Conservation (phyloP, 441 rosid genomes). For the Geranium incanum region DNA sequence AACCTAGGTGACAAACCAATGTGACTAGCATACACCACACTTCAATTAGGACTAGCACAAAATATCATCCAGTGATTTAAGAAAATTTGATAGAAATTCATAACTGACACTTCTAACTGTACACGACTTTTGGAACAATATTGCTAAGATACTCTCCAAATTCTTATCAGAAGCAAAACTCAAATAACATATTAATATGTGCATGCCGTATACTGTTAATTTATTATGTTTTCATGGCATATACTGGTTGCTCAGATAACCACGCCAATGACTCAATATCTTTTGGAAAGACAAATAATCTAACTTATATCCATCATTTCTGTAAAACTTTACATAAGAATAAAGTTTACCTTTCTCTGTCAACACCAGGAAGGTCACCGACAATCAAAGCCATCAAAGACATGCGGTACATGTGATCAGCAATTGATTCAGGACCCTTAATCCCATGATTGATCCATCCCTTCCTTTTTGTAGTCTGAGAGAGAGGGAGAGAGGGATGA, state of each 20-base stretch:
- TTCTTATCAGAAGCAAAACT: no score
- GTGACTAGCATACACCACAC: background rate
- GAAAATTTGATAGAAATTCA: background rate
- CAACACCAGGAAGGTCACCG: constrained; percentile 44
- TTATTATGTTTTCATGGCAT: no score
- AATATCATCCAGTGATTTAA: background rate
- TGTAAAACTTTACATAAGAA: background rate
- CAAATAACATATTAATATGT: no score
- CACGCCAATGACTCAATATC: no score
- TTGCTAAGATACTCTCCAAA: no score
- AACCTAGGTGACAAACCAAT: background rate
- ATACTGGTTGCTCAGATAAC: no score
- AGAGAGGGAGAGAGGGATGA: constrained; percentile 7
- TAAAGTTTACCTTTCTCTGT: constrained; percentile 49
- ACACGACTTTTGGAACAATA: no score
- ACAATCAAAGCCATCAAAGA: constrained; percentile 59
- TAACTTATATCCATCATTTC: no score
- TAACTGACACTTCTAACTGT: background rate
- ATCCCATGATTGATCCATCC: constrained; percentile 73
- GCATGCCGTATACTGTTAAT: no score
- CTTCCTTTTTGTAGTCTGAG: constrained; percentile 60
- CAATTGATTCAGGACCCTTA: constrained; percentile 57
- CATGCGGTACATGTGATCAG: constrained; percentile 76
- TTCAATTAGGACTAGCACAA: background rate
- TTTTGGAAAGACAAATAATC: no score